phyloP scores from a whole-genome alignment of 148 eudicot species.

The Persicaria tinctoria region DNA sequence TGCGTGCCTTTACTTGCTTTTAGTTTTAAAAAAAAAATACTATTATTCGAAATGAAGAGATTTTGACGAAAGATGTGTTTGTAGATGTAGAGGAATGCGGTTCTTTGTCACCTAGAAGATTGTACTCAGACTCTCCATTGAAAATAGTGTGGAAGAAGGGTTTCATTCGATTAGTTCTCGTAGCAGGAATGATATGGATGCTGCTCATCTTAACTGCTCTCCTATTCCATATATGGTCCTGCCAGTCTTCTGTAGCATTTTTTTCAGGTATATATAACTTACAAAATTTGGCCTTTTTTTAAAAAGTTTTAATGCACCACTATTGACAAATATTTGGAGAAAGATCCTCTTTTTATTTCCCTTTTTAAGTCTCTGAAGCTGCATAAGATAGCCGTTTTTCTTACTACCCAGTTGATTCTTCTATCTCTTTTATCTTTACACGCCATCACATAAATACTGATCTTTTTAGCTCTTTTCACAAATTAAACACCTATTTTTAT shows the following conservation, averaged over 20 bases:
- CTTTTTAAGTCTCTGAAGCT: too few species aligned
- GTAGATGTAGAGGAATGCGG: constrained; percentile 40
- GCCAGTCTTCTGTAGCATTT: constrained; percentile 84
- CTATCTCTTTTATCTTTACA: neutral
- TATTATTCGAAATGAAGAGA: neutral
- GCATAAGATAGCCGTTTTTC: neutral
- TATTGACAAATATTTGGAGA: neutral
- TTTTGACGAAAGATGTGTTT: constrained; percentile 11
- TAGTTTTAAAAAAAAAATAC: neutral
- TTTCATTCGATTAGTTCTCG: constrained; percentile 71
- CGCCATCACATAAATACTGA: neutral
- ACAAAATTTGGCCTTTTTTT: neutral
- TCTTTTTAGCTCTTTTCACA: neutral
- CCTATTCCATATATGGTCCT: constrained; percentile 81
- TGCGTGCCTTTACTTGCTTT: neutral
- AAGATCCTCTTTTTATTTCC: neutral
- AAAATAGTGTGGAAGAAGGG: constrained; percentile 78
- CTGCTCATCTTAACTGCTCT: constrained; percentile 64
- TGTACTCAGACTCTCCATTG: constrained; percentile 44
- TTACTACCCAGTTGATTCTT: neutral
- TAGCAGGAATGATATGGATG: constrained; percentile 88
- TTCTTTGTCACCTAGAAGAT: constrained; percentile 34
- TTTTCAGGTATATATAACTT: constrained; percentile 64
- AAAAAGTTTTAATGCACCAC: neutral
- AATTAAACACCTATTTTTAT: neutral